Conservation (phyloP, 2,329 filamentous ascomycete genomes). For the Penicillium sp. region DNA sequence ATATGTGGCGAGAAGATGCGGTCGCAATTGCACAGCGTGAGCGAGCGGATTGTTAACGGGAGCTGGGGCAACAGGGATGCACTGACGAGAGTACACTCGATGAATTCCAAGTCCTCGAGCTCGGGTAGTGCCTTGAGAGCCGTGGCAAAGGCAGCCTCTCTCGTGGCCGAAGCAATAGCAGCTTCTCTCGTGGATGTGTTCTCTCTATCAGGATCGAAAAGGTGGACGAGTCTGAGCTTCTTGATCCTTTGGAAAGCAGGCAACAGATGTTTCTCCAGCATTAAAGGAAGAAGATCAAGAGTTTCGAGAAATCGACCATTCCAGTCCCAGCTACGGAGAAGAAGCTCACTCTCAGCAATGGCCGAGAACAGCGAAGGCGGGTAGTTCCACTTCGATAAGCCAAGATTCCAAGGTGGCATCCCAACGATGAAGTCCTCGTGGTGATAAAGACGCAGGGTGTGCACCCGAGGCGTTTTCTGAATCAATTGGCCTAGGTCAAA, state of each 20-base stretch:
- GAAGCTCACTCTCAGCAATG: conserved; percentile 52
- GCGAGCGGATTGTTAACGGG: conserved; percentile 61
- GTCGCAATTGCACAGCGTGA: conserved; percentile 78
- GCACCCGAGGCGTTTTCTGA: conserved; percentile 62
- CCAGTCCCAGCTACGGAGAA: conserved; percentile 56
- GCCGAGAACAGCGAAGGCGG: conserved; percentile 62
- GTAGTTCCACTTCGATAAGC: conserved; percentile 63
- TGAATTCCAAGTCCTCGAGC: conserved; percentile 67
- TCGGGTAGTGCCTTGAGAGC: conserved; percentile 59
- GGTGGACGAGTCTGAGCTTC: conserved; percentile 39
- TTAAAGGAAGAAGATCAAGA: conserved; percentile 43
- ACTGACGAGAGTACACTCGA: conserved; percentile 71
- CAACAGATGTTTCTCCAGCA: conserved; percentile 53
- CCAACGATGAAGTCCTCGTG: conserved; percentile 55
- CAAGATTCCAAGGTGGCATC: conserved; percentile 30
- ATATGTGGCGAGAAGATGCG: conserved; percentile 68
- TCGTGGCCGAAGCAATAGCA: conserved; percentile 41
- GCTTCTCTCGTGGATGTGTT: conserved; percentile 32
- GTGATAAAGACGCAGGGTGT: conserved; percentile 69
- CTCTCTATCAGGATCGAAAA: conserved; percentile 43
- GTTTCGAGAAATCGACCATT: conserved; percentile 49
- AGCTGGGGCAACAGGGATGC: conserved; percentile 65
- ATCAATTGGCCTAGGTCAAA: conserved; percentile 60
- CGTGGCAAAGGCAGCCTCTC: conserved; percentile 40
- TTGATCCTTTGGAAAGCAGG: conserved; percentile 51